Base-by-base conservation (phyloP, 306 rosid genomes). In the Mimosa pudica region DNA sequence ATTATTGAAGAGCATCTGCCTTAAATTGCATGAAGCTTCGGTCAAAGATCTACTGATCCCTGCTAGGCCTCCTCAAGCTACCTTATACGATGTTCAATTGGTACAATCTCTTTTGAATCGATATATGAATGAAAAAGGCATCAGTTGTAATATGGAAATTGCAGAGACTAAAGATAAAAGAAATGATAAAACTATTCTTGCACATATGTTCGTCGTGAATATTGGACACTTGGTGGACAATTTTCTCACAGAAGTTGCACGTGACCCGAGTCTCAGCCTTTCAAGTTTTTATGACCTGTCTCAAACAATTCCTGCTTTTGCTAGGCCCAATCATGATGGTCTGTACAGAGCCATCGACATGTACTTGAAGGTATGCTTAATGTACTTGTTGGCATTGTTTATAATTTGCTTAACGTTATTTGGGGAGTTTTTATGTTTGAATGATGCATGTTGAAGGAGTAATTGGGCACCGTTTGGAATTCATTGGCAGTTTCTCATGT, bases 291-390 rank as follows among this genome's bases (percentile, higher is more conserved):
- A 91, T 42, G 89, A 77, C 67, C 76, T 96, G 75, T 86, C 98
- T 1, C 89, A 81, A 86, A 88, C 91, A 55, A 73, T 93, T 83
- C 97, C 98, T 12, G 91, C 83, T 45, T 85, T 82, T 57, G 90
- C 89, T 9, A 85, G 98, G 86, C 94, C 96, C 49, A 86, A 90
- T 81, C 99, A 96, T 62, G 97, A 96, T 80, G 92, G 89, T 32
- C 81, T 93, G 17, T 96, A 96, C 86, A 77, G 87, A 78, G 97
- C 97, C 76, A 84, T 93, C 2, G 97, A 91, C 79, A 79, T 88
- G 46, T 96, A 89, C 86, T 83, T 96, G 82, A 92, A 93, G 99
- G 99, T 96, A 88, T 30, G 77, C 62, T 68, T 24, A 68, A 18
- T 70, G 3, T 62, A 48, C 68, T 69, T 8, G 30, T 78, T 74